Percentiles rank a stretch among this genome's conserved stretches.
phyloP scores from a whole-genome alignment of 495 filamentous ascomycete species.

The Lophium mytilinum region DNA sequence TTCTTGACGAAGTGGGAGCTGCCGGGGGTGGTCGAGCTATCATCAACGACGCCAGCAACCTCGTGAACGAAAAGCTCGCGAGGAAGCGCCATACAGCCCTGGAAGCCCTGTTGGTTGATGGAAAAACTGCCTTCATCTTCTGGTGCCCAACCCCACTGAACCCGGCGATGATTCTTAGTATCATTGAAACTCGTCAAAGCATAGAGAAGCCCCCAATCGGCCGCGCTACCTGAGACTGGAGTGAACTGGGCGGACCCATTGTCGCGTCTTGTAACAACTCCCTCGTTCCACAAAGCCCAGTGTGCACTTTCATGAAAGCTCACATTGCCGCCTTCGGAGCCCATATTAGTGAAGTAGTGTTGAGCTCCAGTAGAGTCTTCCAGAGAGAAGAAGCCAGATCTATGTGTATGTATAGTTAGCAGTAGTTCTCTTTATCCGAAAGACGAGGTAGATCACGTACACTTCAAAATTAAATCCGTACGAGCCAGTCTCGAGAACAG shows the following conservation, averaged over 20 bases:
- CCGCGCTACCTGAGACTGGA: slow-evolving; percentile 33
- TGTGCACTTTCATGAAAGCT: slow-evolving; percentile 28
- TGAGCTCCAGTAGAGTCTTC: slow-evolving; percentile 31
- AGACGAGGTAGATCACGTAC: not conserved
- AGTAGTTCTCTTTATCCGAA: not conserved
- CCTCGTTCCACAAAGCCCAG: slow-evolving; percentile 40
- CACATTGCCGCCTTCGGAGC: slow-evolving; percentile 41
- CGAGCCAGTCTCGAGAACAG: slow-evolving; percentile 39
- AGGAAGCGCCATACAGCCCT: slow-evolving; percentile 37
- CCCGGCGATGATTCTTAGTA: slow-evolving; percentile 37
- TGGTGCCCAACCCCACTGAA: slow-evolving; percentile 38
- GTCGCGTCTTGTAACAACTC: slow-evolving; percentile 27
- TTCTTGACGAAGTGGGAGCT: slow-evolving; percentile 23
- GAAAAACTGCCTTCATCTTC: slow-evolving; percentile 36
- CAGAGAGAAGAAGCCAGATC: slow-evolving; percentile 41
- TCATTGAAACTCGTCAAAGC: slow-evolving; percentile 38
- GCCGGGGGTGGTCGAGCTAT: slow-evolving; percentile 21
- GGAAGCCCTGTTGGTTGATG: slow-evolving; percentile 36
- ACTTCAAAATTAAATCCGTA: slow-evolving; percentile 53
- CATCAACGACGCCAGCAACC: slow-evolving; percentile 26
- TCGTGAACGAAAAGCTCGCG: slow-evolving; percentile 37
- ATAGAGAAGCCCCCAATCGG: slow-evolving; percentile 39
- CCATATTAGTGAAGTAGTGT: slow-evolving; percentile 44
- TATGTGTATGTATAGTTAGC: not conserved
- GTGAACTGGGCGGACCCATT: slow-evolving; percentile 35